Evolutionary conservation across 345 rosid genomes (phyloP).

Genomic region (Abelmoschus esculentus): DNA sequence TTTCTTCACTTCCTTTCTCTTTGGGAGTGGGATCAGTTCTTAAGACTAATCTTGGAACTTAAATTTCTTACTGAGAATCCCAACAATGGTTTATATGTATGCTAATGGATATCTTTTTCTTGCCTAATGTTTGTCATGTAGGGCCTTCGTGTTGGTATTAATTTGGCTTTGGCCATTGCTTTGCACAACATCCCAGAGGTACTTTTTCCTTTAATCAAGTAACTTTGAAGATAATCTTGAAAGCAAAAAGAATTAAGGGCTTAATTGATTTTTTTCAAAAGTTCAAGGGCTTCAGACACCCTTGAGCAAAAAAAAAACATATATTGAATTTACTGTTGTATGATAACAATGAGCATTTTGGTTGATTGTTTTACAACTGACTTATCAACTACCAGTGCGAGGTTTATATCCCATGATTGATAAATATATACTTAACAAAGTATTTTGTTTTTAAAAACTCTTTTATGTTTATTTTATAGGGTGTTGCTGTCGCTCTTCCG

Average conservation of each 20-base stretch:
- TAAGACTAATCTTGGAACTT: background rate
- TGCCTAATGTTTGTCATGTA: constrained; percentile 23
- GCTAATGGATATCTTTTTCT: constrained; percentile 11
- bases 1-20: background rate
- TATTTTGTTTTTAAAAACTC: background rate
- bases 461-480: constrained; percentile 34
- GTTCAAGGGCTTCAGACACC: no score
- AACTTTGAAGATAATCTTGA: background rate
- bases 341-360: background rate
- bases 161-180: constrained; percentile 94
- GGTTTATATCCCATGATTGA: background rate
- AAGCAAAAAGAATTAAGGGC: background rate
- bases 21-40: background rate
- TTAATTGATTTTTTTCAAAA: no score
- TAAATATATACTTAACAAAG: background rate
- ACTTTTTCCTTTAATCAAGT: constrained; percentile 18
- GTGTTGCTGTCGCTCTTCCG: constrained; percentile 97
- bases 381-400: background rate
- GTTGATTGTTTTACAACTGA: background rate
- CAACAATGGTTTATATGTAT: background rate
- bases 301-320: background rate
- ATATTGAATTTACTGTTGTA: background rate
- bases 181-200: constrained; percentile 99
- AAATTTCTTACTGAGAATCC: background rate
- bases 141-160: constrained; percentile 94